phyloP scores from a whole-genome alignment of 1,284 basidiomycete genomes.

The Apiotrichum mycotoxinovorans region DNA sequence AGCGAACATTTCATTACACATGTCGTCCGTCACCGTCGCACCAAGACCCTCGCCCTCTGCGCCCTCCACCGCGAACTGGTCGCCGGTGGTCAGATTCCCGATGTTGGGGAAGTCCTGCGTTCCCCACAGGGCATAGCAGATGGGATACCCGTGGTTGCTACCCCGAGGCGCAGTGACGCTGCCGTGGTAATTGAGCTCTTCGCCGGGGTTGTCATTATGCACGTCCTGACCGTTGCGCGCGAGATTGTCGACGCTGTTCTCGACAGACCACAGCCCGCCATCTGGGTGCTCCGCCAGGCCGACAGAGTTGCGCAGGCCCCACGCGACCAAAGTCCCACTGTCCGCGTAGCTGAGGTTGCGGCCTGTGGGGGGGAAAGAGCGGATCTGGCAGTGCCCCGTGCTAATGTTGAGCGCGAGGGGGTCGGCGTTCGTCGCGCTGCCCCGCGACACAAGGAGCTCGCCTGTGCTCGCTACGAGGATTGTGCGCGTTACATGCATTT shows the following conservation, averaged over 20 bases:
- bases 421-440: conserved; percentile 11
- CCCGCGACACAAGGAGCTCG: conserved; percentile 12
- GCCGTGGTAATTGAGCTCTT: conserved; percentile 20
- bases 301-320: conserved; percentile 17
- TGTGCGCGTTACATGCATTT: conserved; percentile 10
- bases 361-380: conserved; percentile 2
- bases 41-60: not conserved
- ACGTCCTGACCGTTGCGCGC: conserved; percentile 5
- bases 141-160: conserved; percentile 13
- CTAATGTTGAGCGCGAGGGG: not conserved
- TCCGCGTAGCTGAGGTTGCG: not conserved
- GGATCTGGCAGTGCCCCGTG: conserved; percentile 13
- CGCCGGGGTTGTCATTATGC: conserved; percentile 15
- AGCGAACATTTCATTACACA: conserved; percentile 6
- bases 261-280: conserved; percentile 11
- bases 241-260: conserved; percentile 17
- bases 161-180: not conserved
- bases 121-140: conserved; percentile 13
- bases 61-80: conserved; percentile 4
- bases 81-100: conserved; percentile 4
- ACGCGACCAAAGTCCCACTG: conserved; percentile 3
- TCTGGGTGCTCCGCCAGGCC: conserved; percentile 12
- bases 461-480: conserved; percentile 1
- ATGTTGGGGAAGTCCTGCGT: conserved; percentile 3
- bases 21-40: not conserved